Evolutionary conservation across 1,284 basidiomycete species (phyloP).

Genomic region (Sanghuangporus weigelae): DNA sequence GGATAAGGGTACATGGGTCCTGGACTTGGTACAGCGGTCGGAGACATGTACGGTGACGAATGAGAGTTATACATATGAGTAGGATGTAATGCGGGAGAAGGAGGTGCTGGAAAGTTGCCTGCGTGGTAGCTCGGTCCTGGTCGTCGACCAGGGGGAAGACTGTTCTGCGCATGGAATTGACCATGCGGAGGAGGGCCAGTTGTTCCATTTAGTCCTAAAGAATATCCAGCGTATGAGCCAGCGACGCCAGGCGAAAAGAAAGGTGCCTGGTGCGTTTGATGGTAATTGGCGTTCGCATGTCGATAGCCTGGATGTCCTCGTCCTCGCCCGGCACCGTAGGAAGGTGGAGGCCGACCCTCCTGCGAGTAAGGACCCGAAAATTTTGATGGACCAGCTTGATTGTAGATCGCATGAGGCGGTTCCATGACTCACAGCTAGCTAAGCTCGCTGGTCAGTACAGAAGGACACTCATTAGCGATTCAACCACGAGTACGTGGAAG

Average conservation of each 20-base stretch:
- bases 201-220: conserved; percentile 4
- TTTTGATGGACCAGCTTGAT: conserved; percentile 14
- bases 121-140: conserved; percentile 8
- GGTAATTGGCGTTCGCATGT: conserved; percentile 3
- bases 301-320: conserved; percentile 5
- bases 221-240: conserved; percentile 8
- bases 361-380: conserved; percentile 8
- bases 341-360: conserved; percentile 4
- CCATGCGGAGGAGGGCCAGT: neutral
- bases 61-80: conserved; percentile 10
- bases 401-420: conserved; percentile 7
- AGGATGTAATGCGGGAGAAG: conserved; percentile 10
- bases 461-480: neutral
- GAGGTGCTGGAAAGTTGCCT: conserved; percentile 1
- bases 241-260: conserved; percentile 1
- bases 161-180: conserved; percentile 8
- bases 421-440: conserved; percentile 1
- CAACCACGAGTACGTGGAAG: neutral
- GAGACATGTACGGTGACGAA: conserved; percentile 6
- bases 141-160: neutral
- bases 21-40: neutral
- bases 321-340: conserved; percentile 10
- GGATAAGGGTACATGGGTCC: conserved; percentile 12
- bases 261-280: conserved; percentile 10
- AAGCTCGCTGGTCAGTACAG: neutral